These are phyloP conservation scores for Plasmodium ovale DNA, from an alignment of 169 alveolate genomes.

Conservation along the genomic window DNA sequence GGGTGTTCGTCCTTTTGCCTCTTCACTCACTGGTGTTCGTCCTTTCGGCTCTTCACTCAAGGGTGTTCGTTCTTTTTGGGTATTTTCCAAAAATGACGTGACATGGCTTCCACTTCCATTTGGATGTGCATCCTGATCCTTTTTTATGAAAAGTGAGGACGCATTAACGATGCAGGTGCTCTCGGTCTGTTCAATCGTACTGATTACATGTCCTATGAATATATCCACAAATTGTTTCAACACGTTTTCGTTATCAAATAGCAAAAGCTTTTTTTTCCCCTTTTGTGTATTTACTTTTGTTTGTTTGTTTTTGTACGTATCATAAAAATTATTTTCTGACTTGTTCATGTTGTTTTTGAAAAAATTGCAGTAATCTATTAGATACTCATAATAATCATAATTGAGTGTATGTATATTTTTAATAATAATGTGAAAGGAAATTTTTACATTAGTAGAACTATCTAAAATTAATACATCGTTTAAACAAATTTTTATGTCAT, in stretches of 20 bases:
- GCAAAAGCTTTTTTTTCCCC: constrained; percentile 6
- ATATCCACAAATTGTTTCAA: constrained; percentile 68
- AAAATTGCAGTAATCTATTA: constrained; percentile 64
- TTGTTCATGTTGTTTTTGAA: constrained; percentile 13
- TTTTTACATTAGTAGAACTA: constrained; percentile 59
- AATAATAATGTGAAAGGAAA: constrained; percentile 72
- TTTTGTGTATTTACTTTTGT: neutral
- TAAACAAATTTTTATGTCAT: constrained; percentile 60
- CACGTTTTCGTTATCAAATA: constrained; percentile 58
- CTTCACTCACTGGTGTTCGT: too few species aligned
- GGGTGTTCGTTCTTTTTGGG: too few species aligned
- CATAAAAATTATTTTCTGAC: constrained; percentile 33
- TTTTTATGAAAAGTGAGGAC: constrained; percentile 19
- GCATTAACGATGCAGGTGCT: constrained; percentile 22
- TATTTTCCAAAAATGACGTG: too few species aligned
- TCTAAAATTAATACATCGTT: constrained; percentile 66
- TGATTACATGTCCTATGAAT: constrained; percentile 32
- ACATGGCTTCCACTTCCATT: too few species aligned
- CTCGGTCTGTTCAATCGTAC: constrained; percentile 20
- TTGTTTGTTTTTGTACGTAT: constrained; percentile 59
- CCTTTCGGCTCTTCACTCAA: too few species aligned
- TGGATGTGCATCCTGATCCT: neutral
- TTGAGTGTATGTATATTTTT: constrained; percentile 65
- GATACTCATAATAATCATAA: constrained; percentile 64
- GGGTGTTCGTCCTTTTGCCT: too few species aligned